Conservation (phyloP, 2,329 filamentous ascomycete species). For the Trichoderma breve region DNA sequence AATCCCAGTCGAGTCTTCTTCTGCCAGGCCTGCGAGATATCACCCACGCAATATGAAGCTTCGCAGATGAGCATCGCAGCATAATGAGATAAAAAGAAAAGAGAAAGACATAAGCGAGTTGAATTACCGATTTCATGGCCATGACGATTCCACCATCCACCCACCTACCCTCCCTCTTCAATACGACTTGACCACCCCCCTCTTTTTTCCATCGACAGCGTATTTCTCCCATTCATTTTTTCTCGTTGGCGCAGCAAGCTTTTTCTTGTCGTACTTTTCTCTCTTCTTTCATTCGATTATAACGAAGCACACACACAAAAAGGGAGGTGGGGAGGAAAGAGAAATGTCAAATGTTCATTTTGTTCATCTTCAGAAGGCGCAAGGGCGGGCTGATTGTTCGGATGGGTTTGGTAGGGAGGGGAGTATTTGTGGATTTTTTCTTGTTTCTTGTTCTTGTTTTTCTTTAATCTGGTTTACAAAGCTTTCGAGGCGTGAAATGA, state of each 20-base stretch:
- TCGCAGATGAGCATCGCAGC: constrained; percentile 12
- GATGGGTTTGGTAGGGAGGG: neutral
- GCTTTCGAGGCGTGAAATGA: neutral
- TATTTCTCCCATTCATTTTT: neutral
- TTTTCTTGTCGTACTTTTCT: neutral
- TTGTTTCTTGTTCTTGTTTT: neutral
- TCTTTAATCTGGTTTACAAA: neutral
- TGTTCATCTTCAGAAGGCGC: constrained; percentile 3
- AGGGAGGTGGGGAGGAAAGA: neutral
- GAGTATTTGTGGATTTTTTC: constrained; percentile 6
- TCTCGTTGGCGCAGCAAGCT: neutral
- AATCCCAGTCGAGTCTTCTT: constrained; percentile 81
- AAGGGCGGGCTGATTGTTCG: neutral
- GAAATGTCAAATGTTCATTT: neutral
- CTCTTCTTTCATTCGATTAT: neutral
- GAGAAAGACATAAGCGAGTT: neutral
- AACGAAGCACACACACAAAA: neutral
- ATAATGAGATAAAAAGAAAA: neutral
- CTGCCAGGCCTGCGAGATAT: constrained; percentile 74
- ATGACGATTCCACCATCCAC: neutral
- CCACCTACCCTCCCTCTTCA: neutral
- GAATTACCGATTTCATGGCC: neutral
- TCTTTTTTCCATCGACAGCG: neutral
- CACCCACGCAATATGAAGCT: constrained; percentile 22
- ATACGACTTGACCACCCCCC: neutral